phyloP scores from a whole-genome alignment of 106 monocot genomes.

The Allium sativum region DNA sequence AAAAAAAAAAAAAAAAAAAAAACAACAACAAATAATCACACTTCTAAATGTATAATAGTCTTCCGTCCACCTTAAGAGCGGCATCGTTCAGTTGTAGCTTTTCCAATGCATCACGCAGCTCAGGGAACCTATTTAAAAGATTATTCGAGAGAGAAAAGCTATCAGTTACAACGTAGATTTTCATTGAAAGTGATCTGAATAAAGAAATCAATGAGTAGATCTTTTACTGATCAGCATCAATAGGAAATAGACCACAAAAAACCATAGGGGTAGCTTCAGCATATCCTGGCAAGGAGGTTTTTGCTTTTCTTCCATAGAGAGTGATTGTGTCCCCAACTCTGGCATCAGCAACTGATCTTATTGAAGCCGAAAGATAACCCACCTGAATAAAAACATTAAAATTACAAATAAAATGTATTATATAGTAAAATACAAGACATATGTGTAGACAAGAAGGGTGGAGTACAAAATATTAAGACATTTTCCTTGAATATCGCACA shows the following conservation, averaged over 20 bases:
- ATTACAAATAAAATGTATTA: background rate
- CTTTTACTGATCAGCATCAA: constrained; percentile 86
- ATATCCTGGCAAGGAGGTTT: constrained; percentile 73
- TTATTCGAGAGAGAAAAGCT: background rate
- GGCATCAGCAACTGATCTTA: constrained; percentile 93
- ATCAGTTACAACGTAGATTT: background rate
- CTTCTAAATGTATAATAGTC: too few species aligned
- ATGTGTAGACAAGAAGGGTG: too few species aligned
- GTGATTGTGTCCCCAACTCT: constrained; percentile 96
- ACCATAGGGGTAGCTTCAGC: constrained; percentile 90
- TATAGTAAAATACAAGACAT: background rate
- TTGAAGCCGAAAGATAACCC: constrained; percentile 90
- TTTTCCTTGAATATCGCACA: background rate
- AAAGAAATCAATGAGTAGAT: constrained; percentile 1
- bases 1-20: background rate
- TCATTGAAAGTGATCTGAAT: background rate
- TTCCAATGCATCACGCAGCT: constrained; percentile 90
- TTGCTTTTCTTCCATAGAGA: constrained; percentile 61
- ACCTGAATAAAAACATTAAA: constrained; percentile 33
- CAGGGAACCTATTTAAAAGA: constrained; percentile 52
- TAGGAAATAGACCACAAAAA: constrained; percentile 90
- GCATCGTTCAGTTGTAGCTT: constrained; percentile 99
- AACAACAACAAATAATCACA: background rate
- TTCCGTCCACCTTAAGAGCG: constrained; percentile 53
- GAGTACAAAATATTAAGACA: background rate